Evolutionary conservation across 257 asterid genomes (phyloP).

Genomic region (Salvia miltiorrhiza): DNA sequence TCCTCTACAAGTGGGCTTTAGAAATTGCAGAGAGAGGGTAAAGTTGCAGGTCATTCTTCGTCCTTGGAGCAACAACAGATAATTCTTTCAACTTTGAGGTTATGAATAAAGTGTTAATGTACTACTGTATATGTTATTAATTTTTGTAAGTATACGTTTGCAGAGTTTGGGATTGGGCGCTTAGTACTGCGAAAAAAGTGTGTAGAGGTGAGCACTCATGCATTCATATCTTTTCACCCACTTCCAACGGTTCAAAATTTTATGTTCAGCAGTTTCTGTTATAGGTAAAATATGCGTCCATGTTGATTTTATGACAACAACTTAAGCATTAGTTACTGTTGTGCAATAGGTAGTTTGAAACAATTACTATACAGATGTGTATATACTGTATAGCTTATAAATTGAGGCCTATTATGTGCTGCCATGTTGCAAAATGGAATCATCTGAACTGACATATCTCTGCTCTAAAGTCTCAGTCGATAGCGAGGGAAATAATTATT

Average conservation of each 20-base stretch:
- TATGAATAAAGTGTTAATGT: too few species aligned
- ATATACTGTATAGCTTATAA: not conserved
- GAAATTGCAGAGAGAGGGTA: too few species aligned
- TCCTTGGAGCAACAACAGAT: too few species aligned
- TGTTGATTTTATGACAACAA: not conserved
- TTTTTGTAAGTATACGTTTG: too few species aligned
- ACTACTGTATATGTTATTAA: too few species aligned
- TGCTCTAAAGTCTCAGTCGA: not conserved
- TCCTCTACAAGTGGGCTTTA: too few species aligned
- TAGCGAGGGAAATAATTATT: not conserved
- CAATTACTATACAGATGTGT: not conserved
- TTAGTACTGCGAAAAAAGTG: slow-evolving; percentile 90
- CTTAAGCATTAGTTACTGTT: slow-evolving; percentile 11
- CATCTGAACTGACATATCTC: not conserved
- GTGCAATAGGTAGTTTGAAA: slow-evolving; percentile 7
- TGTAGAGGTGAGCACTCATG: slow-evolving; percentile 72
- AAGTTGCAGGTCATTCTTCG: too few species aligned
- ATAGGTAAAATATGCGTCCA: too few species aligned
- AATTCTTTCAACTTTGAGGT: too few species aligned
- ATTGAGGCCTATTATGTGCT: slow-evolving; percentile 7
- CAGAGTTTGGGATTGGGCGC: slow-evolving; percentile 94
- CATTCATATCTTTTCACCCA: slow-evolving; percentile 16
- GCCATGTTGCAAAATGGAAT: slow-evolving; percentile 4
- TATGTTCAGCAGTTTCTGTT: slow-evolving; percentile 2
- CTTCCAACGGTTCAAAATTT: not conserved